Base-by-base conservation (phyloP, 306 rosid species). In the Vicia faba region DNA sequence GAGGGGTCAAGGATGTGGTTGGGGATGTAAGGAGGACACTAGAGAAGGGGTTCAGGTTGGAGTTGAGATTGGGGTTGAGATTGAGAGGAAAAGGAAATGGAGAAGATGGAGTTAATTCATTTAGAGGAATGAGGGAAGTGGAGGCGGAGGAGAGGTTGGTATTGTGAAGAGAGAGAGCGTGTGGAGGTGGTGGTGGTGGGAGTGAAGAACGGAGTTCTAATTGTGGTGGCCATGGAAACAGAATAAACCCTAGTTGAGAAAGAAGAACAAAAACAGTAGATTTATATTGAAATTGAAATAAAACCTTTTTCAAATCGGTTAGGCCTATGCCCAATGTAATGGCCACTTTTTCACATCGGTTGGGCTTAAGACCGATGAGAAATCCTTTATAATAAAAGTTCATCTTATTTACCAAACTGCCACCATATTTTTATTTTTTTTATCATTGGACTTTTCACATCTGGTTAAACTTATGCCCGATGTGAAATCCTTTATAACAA, bases 1-100 rank as follows among this genome's bases (percentile, higher is more conserved):
- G 57, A 20, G 3, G 97, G 88, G 59, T 93, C 99, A 0, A 90
- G 77, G 45, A 93, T 90, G 67, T 67, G 90, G 71, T 86, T 85
- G n/a, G 99, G 97, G 23, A 90, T 76, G 79, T 90, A 93, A 0
- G 81, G 82, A 5, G 99, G 99, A 20, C 99, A 95, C 4, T 57
- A 79, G 8, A 44, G 60, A 6, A 45, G 3, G 20, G 61, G 6
- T 5, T 70, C 46, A 7, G 70, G 71, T 41, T 72, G 71, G 11
- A 54, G 4, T 7, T 70, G 50, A 8, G 70, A 63, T 41, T 72
- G 71, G 11, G 61, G 3, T 7, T 70, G 50, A 6, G 72, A 71
- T 35, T 73, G 72, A 10, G 60, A 25, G 18, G 80, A 75, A 13
- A 73, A 75, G 0, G 65, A 75, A 51, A 78, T 71, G 46, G 70